Evolutionary conservation across 208 protist species (phyloP).

Genomic region (Crithidia mellificae): DNA sequence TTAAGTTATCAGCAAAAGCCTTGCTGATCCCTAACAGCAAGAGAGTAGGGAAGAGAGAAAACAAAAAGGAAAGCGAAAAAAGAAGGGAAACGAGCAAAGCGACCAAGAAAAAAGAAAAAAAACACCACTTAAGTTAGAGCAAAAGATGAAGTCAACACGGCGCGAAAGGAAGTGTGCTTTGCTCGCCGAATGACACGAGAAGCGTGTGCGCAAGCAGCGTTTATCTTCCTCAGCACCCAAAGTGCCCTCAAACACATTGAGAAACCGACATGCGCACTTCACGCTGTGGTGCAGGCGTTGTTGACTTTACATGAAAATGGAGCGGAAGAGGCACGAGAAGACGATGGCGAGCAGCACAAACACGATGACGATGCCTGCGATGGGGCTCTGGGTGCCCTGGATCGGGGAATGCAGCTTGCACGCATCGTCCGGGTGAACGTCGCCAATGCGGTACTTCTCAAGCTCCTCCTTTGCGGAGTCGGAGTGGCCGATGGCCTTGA

Average conservation of each 20-base stretch:
- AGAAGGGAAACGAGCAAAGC: not conserved
- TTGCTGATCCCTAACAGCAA: not conserved
- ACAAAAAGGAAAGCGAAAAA: not conserved
- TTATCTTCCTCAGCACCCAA: not conserved
- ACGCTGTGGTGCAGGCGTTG: no score
- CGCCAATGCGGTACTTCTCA: conserved; percentile 76
- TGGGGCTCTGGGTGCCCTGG: conserved; percentile 30
- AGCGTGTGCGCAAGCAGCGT: not conserved
- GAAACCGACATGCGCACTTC: not conserved
- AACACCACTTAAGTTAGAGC: no score
- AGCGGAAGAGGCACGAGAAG: conserved; percentile 40
- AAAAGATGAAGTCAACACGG: no score
- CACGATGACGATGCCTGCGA: conserved; percentile 32
- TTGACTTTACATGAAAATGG: conserved; percentile 14
- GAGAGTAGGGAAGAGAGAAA: not conserved
- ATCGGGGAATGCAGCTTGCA: conserved; percentile 28
- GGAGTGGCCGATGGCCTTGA: conserved; percentile 80
- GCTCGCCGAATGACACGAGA: not conserved
- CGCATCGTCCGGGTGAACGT: conserved; percentile 55
- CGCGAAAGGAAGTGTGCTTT: no score
- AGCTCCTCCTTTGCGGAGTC: conserved; percentile 65
- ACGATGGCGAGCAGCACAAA: conserved; percentile 36
- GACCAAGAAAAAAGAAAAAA: no score
- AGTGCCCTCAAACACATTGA: no score
- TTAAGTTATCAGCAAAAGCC: not conserved